Conservation (phyloP, 495 filamentous ascomycete species). For the Aspergillus olivimuriae region DNA sequence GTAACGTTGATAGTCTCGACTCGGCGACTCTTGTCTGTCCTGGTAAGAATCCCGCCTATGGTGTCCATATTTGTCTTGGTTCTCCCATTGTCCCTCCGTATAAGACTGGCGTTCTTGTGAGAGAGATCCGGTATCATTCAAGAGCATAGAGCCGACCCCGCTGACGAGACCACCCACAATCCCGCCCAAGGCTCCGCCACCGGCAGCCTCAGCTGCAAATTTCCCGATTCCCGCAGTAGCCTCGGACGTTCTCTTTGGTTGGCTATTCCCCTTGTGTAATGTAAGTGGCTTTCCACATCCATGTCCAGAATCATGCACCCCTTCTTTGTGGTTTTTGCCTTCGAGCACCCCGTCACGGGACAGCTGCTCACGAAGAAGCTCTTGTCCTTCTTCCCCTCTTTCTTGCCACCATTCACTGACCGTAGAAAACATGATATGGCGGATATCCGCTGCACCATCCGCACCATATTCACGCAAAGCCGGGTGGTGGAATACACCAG, state of each 20-base stretch:
- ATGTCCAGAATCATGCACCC: conserved; percentile 76
- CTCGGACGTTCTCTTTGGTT: conserved; percentile 15
- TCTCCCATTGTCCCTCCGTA: conserved; percentile 13
- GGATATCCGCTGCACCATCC: conserved; percentile 67
- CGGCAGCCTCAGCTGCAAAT: conserved; percentile 37
- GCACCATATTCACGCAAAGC: conserved; percentile 62
- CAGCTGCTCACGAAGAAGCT: conserved; percentile 62
- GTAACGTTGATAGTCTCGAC: no score
- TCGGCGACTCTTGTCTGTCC: no score
- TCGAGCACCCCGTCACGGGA: conserved; percentile 67
- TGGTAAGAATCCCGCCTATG: no score
- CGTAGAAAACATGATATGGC: conserved; percentile 66
- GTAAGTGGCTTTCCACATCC: conserved; percentile 71
- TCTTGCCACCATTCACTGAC: conserved; percentile 75
- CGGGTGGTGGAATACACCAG: conserved; percentile 83
- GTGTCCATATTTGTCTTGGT: background rate
- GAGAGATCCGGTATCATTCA: conserved; percentile 25
- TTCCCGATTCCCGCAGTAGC: conserved; percentile 29
- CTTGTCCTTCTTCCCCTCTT: conserved; percentile 52
- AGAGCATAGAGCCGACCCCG: conserved; percentile 39
- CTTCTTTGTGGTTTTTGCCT: conserved; percentile 78
- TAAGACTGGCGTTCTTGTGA: conserved; percentile 19
- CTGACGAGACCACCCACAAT: conserved; percentile 46
- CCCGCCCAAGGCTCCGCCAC: conserved; percentile 45
- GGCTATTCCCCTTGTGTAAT: conserved; percentile 41